A percentile compares a stretch with the other conserved stretches of the same genome.
phyloP scores from a whole-genome alignment of 1,139 yeast genomes.

The Saccharomyces pastorianus region DNA sequence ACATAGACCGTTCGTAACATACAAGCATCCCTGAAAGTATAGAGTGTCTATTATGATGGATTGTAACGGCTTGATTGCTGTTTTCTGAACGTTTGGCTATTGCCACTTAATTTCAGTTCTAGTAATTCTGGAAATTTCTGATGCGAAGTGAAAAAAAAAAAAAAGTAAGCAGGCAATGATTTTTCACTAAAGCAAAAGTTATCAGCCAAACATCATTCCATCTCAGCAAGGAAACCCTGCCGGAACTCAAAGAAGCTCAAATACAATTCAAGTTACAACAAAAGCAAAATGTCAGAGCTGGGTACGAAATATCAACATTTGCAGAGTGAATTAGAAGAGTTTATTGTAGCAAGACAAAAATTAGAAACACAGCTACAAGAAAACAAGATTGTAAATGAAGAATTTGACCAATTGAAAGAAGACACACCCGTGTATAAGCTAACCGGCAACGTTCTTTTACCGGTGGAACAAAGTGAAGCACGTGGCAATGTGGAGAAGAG shows the following conservation, averaged over 20 bases:
- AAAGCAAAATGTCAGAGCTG: slow-evolving; percentile 14
- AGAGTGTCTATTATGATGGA: neutral
- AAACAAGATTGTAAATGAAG: slow-evolving; percentile 81
- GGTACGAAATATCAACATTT: slow-evolving; percentile 28
- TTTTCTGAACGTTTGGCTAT: neutral
- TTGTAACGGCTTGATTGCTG: neutral
- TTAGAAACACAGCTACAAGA: slow-evolving; percentile 81
- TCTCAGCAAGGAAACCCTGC: too few relatives aligned
- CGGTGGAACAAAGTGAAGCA: slow-evolving; percentile 81
- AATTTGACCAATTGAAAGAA: slow-evolving; percentile 54
- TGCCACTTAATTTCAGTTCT: neutral
- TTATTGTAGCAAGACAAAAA: slow-evolving; percentile 55
- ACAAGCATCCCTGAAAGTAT: slow-evolving; percentile 2
- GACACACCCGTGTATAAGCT: slow-evolving; percentile 74
- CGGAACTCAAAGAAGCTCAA: too few relatives aligned
- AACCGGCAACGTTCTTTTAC: slow-evolving; percentile 85
- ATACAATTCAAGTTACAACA: neutral
- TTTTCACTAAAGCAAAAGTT: neutral
- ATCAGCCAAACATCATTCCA: neutral
- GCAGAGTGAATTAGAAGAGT: slow-evolving; percentile 40
- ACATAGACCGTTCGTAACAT: neutral
- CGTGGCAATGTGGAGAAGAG: slow-evolving; percentile 76
- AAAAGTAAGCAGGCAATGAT: neutral
- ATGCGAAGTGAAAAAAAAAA: neutral
- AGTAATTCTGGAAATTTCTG: neutral